phyloP scores from a whole-genome alignment of 192 early-diverging fungal genomes.

The Backusella sp. region DNA sequence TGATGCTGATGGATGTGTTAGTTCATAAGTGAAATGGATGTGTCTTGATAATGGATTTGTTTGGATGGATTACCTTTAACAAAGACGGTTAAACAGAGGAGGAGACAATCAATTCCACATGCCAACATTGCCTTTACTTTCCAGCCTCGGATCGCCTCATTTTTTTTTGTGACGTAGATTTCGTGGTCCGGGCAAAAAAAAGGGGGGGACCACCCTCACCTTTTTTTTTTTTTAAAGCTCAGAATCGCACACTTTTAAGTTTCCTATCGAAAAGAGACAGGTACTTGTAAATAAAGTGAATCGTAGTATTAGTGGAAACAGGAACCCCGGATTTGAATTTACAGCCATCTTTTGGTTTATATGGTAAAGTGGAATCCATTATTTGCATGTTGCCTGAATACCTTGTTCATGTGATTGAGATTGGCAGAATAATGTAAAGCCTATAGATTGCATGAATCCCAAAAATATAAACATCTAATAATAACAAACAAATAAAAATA shows the following conservation, averaged over 20 bases:
- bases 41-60: constrained; percentile 5
- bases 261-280: too few relatives aligned
- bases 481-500: not conserved
- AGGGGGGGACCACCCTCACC: too few relatives aligned
- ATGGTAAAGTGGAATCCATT: too few relatives aligned
- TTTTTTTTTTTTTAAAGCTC: not conserved
- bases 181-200: not conserved
- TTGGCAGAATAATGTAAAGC: not conserved
- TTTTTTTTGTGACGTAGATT: not conserved
- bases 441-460: too few relatives aligned
- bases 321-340: too few relatives aligned
- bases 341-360: too few relatives aligned
- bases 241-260: too few relatives aligned
- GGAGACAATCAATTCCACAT: not conserved
- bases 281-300: too few relatives aligned
- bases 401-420: too few relatives aligned
- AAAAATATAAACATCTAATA: too few relatives aligned
- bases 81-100: constrained; percentile 22
- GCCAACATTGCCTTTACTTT: not conserved
- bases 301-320: too few relatives aligned
- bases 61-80: constrained; percentile 26
- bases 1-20: constrained; percentile 8
- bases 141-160: not conserved
- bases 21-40: not conserved
- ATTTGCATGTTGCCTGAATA: too few relatives aligned